Conservation (phyloP, 2,329 filamentous ascomycete species). For the Fusarium dlaminii region DNA sequence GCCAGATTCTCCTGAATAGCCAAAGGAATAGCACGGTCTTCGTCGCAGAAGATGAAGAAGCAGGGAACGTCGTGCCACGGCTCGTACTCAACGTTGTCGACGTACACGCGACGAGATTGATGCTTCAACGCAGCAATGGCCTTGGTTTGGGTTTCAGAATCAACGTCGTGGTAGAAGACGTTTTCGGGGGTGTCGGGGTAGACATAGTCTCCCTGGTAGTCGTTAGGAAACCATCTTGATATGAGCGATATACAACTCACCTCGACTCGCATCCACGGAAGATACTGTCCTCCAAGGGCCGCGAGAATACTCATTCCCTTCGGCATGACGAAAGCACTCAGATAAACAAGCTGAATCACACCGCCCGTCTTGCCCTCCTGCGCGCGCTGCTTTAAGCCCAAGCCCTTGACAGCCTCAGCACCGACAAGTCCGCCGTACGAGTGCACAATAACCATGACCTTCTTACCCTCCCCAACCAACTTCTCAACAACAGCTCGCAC, state of each 20-base stretch:
- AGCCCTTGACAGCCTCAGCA: neutral
- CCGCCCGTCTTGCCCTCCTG: constrained; percentile 9
- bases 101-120: constrained; percentile 9
- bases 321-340: constrained; percentile 2
- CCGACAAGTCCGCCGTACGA: constrained; percentile 15
- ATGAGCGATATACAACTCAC: neutral
- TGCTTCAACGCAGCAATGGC: neutral
- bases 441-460: constrained; percentile 10
- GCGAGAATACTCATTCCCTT: neutral
- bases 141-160: neutral
- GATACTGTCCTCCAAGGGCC: constrained; percentile 1
- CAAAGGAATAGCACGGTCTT: constrained; percentile 2
- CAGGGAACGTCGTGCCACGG: constrained; percentile 8
- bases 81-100: neutral
- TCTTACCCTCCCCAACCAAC: neutral
- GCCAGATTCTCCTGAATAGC: constrained; percentile 5
- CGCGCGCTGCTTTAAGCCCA: constrained; percentile 4
- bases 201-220: neutral
- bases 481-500: neutral
- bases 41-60: constrained; percentile 1
- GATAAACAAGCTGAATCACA: constrained; percentile 2
- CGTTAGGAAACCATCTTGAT: neutral
- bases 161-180: constrained; percentile 9
- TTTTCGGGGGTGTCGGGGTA: neutral
- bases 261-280: constrained; percentile 15